Evolutionary conservation across 1,139 yeast genomes (phyloP), one percentile per base, ranked within the genome.

Genomic region (Protomyces inundatus): DNA sequence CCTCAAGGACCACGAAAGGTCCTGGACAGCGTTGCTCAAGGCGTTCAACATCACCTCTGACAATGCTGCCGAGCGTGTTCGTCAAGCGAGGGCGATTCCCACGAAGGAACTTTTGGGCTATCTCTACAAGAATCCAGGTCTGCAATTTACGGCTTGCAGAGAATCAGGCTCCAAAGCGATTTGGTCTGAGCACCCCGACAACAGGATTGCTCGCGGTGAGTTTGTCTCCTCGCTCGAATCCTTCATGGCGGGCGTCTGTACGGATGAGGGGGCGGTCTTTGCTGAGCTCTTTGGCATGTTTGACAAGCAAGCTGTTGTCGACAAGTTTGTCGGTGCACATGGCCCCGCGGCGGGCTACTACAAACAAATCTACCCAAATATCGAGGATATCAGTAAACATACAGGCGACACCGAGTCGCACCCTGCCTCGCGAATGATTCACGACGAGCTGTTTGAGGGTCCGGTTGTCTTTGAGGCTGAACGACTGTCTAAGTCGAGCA

Each of bases 101-200:
- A 40, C 37, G 36, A 39, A 40, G 45, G 52, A 58, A 4, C 7
- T 58, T 40, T 35, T 58, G n/a, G 39, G 34, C 23, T 58, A 39
- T 23, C 42, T 52, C 34, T 9, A 36, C 32, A 39, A 36, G 16
- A 33, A 50, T 32, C 62, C 62, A 1, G 52, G 56, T n/a, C 32
- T 58, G 46, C 52, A 50, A 12, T 60, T 51, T 35, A 35, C 54
- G 14, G 64, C 64, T 6, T 54, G 59, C 35, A 16, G 35, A 34
- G 64, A 60, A 39, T 36, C 56, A 32, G 64, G 64, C 9, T 54
- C 58, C 12, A 54, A 60, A 1, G 64, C 64, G 23, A 60, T 60
- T 33, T 60, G 64, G 64, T 40, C 46, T n/a, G 39, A 32, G 7
- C 64, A 60, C 14, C 64, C 64, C 4, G 64, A 54, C 34, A 54